Percentiles rank a stretch among this genome's conserved stretches.
These are phyloP conservation scores for Aegilops longissima DNA, from an alignment of 176 grass and related monocot species.

Conservation along the genomic window DNA sequence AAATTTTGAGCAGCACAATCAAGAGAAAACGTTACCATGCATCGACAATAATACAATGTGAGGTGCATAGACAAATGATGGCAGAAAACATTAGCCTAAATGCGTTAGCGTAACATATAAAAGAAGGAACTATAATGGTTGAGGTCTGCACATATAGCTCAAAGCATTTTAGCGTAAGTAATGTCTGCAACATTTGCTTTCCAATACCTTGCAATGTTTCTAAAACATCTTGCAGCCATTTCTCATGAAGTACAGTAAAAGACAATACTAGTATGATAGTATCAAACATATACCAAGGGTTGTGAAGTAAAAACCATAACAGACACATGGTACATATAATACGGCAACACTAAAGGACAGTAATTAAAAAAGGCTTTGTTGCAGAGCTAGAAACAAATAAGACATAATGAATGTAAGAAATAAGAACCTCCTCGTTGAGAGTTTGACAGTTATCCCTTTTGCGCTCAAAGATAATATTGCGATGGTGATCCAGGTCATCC, in stretches of 20 bases:
- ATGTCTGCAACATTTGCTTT: not conserved
- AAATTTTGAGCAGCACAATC: not conserved
- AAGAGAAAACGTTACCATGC: too few species aligned
- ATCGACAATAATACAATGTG: too few species aligned
- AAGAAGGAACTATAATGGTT: too few species aligned
- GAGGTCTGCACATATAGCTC: not conserved
- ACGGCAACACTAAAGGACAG: not conserved
- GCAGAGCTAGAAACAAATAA: not conserved
- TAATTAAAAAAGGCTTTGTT: not conserved
- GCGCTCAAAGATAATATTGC: slow-evolving; percentile 1
- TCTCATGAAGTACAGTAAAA: not conserved
- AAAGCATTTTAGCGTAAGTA: not conserved
- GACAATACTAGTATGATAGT: not conserved
- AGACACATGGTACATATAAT: too few species aligned
- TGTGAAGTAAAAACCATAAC: not conserved
- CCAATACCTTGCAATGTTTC: not conserved
- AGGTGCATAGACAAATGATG: too few species aligned
- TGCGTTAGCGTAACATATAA: too few species aligned
- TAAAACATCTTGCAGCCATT: not conserved
- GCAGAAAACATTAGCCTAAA: too few species aligned
- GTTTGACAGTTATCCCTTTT: slow-evolving; percentile 3
- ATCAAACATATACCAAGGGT: not conserved
- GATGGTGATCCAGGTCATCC: not conserved
- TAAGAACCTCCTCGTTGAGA: not conserved
- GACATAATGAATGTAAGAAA: not conserved